Evolutionary conservation across 352 stramenopile genomes (phyloP).

Genomic region (Globisporangium nodosum): DNA sequence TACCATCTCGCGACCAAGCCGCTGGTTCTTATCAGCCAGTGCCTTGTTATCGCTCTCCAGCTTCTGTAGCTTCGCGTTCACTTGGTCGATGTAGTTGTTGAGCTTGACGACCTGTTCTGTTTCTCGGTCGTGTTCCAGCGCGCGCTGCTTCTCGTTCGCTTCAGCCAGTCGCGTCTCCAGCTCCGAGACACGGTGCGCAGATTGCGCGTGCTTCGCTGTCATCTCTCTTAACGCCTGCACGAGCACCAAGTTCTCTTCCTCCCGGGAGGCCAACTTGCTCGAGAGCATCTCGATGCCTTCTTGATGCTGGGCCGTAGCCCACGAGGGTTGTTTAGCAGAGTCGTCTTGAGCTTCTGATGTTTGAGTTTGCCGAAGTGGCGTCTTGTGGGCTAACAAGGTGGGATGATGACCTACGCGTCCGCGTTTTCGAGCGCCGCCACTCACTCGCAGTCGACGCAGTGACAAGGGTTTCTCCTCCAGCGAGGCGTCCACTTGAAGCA

Average conservation of each 20-base stretch:
- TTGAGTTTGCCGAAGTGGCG: too few relatives aligned
- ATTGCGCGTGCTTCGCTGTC: constrained; percentile 23
- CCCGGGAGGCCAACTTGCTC: constrained; percentile 21
- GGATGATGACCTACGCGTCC: too few relatives aligned
- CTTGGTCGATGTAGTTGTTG: constrained; percentile 25
- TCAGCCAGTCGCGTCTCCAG: constrained; percentile 3
- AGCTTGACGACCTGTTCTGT: constrained; percentile 20
- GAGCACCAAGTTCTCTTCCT: constrained; percentile 41
- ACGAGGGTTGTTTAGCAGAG: too few relatives aligned
- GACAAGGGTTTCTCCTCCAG: too few relatives aligned
- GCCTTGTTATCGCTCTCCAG: constrained; percentile 13
- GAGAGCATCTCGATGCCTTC: constrained; percentile 9
- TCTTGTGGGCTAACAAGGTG: too few relatives aligned
- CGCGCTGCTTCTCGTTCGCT: neutral
- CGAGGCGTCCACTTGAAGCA: too few relatives aligned
- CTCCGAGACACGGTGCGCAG: constrained; percentile 1
- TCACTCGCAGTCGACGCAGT: too few relatives aligned
- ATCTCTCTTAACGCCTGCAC: constrained; percentile 35
- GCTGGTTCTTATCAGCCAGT: constrained; percentile 6
- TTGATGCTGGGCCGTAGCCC: too few relatives aligned
- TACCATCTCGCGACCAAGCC: neutral
- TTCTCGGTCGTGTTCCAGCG: constrained; percentile 16
- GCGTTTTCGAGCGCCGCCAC: too few relatives aligned
- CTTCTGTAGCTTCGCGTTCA: constrained; percentile 19
- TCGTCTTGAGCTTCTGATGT: too few relatives aligned